Evolutionary conservation across 2,329 filamentous ascomycete species (phyloP).

Genomic region (Fusarium concolor): DNA sequence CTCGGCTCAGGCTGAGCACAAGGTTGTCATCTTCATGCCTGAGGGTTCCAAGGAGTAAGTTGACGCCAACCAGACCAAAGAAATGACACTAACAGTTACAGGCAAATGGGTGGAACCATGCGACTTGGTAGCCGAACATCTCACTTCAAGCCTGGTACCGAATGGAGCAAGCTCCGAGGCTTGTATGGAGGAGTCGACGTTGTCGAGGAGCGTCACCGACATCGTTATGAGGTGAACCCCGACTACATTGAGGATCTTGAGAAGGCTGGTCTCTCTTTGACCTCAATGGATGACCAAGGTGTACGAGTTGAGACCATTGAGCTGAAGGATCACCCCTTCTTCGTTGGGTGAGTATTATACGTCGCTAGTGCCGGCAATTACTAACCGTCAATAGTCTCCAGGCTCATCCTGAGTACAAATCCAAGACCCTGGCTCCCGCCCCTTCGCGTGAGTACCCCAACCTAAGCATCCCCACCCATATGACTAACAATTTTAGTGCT

Average conservation of each 20-base stretch:
- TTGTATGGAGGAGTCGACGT: constrained; percentile 72
- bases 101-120: constrained; percentile 82
- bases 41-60: constrained; percentile 65
- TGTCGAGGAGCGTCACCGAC: constrained; percentile 82
- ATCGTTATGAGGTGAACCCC: constrained; percentile 93
- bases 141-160: constrained; percentile 78
- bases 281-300: constrained; percentile 57
- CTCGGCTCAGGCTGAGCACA: constrained; percentile 67
- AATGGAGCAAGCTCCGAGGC: constrained; percentile 82
- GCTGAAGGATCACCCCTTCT: constrained; percentile 41
- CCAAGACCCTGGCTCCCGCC: constrained; percentile 77
- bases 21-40: constrained; percentile 91
- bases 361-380: not conserved
- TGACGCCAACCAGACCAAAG: rapidly evolving
- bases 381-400: constrained; percentile 64
- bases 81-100: constrained; percentile 8
- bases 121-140: constrained; percentile 80
- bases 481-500: constrained; percentile 61
- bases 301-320: constrained; percentile 37
- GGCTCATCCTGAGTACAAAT: constrained; percentile 81
- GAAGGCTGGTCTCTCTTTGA: constrained; percentile 69
- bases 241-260: constrained; percentile 76
- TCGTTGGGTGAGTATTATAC: constrained; percentile 25
- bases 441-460: constrained; percentile 57
- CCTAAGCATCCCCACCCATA: too few relatives aligned